Evolutionary conservation across 805 yeast genomes (phyloP).

Genomic region (Schwanniomyces occidentalis): DNA sequence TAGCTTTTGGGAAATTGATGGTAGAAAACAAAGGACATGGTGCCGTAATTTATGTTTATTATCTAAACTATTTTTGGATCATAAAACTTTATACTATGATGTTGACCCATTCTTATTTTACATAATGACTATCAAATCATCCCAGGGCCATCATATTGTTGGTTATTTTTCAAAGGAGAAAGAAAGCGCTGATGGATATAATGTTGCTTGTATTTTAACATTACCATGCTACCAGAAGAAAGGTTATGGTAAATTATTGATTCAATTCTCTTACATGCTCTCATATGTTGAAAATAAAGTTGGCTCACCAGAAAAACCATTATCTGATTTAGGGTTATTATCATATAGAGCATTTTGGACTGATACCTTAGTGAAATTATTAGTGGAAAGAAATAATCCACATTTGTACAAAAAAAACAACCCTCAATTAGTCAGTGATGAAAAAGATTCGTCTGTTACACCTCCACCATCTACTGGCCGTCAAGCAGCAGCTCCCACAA

Average conservation of each 20-base stretch:
- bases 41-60: slow-evolving; percentile 91
- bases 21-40: slow-evolving; percentile 94
- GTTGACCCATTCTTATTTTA: slow-evolving; percentile 97
- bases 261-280: slow-evolving; percentile 90
- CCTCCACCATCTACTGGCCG: slow-evolving; percentile 19
- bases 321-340: slow-evolving; percentile 89
- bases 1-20: slow-evolving; percentile 96
- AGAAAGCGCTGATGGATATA: slow-evolving; percentile 92
- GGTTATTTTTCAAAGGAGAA: slow-evolving; percentile 97
- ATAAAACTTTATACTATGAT: slow-evolving; percentile 93
- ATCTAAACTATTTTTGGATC: slow-evolving; percentile 90
- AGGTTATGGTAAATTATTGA: slow-evolving; percentile 90
- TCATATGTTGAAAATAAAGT: slow-evolving; percentile 85
- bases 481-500: slow-evolving; percentile 12
- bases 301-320: slow-evolving; percentile 97
- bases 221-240: slow-evolving; percentile 94
- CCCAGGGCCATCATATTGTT: slow-evolving; percentile 90
- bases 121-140: slow-evolving; percentile 90
- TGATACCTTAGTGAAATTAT: slow-evolving; percentile 73
- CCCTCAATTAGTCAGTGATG: slow-evolving; percentile 28
- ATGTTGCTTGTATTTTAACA: slow-evolving; percentile 95
- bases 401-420: slow-evolving; percentile 38
- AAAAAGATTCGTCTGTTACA: slow-evolving; percentile 26
- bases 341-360: slow-evolving; percentile 97
- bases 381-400: slow-evolving; percentile 58